Percentiles rank a stretch among this genome's conserved stretches.
Evolutionary conservation across 2,329 filamentous ascomycete species (phyloP).

Genomic region (Xylariaceae sp.): DNA sequence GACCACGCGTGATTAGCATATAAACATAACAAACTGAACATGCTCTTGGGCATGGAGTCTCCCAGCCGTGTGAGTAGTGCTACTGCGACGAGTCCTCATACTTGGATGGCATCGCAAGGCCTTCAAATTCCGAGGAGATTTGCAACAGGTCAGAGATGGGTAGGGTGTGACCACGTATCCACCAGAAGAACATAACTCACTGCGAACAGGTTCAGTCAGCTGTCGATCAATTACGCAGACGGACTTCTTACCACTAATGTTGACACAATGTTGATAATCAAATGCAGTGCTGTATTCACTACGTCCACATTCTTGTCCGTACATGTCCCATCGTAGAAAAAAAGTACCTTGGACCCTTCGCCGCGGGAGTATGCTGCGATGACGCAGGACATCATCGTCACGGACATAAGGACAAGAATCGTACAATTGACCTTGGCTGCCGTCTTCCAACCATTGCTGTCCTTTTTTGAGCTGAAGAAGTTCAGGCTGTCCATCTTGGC

Average conservation of each 20-base stretch:
- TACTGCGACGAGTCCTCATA: too few relatives aligned
- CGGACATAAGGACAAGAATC: constrained; percentile 13
- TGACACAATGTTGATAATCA: constrained; percentile 18
- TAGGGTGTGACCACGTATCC: too few relatives aligned
- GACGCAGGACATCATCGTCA: constrained; percentile 6
- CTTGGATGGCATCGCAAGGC: too few relatives aligned
- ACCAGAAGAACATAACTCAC: too few relatives aligned
- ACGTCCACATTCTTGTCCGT: constrained; percentile 7
- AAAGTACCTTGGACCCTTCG: constrained; percentile 5
- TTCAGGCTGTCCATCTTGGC: background rate
- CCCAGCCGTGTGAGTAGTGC: too few relatives aligned
- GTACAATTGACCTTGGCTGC: constrained; percentile 18
- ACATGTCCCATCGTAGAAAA: constrained; percentile 16
- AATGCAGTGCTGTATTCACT: constrained; percentile 12
- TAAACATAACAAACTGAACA: too few relatives aligned
- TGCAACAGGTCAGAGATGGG: too few relatives aligned
- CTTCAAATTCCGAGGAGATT: too few relatives aligned
- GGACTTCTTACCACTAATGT: constrained; percentile 16
- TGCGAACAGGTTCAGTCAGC: too few relatives aligned
- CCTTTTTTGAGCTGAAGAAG: background rate
- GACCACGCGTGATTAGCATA: too few relatives aligned
- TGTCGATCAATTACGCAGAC: too few relatives aligned
- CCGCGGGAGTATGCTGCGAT: constrained; percentile 6
- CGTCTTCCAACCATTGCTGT: constrained; percentile 12
- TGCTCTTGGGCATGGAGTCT: too few relatives aligned